Conservation (phyloP, 352 stramenopile genomes). For the Phytophthora chlamydospora region DNA sequence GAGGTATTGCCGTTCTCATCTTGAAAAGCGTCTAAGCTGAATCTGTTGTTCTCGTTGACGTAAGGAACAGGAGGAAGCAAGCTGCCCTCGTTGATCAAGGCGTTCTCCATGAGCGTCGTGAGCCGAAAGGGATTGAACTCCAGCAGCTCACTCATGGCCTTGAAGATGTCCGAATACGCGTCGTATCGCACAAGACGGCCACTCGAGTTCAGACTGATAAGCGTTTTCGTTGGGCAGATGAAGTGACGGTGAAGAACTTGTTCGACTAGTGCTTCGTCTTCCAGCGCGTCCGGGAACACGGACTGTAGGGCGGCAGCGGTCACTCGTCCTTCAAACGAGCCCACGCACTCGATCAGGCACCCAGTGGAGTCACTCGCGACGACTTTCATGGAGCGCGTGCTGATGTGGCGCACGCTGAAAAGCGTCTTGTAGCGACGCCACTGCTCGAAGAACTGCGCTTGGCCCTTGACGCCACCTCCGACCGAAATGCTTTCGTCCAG, state of each 20-base stretch:
- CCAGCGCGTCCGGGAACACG: conserved; percentile 20
- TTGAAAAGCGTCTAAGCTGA: background rate
- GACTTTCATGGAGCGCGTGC: conserved; percentile 18
- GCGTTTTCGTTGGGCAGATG: conserved; percentile 27
- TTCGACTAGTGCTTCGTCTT: conserved; percentile 9
- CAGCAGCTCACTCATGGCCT: conserved; percentile 23
- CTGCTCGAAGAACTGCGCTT: conserved; percentile 42
- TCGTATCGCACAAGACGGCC: conserved; percentile 35
- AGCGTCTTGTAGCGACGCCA: conserved; percentile 46
- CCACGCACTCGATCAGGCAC: conserved; percentile 28
- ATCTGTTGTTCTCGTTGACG: background rate
- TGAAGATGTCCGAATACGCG: conserved; percentile 34
- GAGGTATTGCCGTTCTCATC: background rate
- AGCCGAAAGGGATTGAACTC: conserved; percentile 12
- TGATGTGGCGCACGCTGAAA: conserved; percentile 26
- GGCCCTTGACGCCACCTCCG: conserved; percentile 12
- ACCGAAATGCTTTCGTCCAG: conserved; percentile 26
- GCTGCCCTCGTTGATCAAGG: conserved; percentile 30
- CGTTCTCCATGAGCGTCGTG: conserved; percentile 21
- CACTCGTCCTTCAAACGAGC: conserved; percentile 22
- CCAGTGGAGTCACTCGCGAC: conserved; percentile 15
- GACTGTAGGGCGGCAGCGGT: conserved; percentile 12
- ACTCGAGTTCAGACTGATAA: conserved; percentile 28
- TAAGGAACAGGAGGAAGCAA: conserved; percentile 16
- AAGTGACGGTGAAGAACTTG: conserved; percentile 12